phyloP scores from a whole-genome alignment of 768 basidiomycete genomes.

The Xerocomellus intermedius region DNA sequence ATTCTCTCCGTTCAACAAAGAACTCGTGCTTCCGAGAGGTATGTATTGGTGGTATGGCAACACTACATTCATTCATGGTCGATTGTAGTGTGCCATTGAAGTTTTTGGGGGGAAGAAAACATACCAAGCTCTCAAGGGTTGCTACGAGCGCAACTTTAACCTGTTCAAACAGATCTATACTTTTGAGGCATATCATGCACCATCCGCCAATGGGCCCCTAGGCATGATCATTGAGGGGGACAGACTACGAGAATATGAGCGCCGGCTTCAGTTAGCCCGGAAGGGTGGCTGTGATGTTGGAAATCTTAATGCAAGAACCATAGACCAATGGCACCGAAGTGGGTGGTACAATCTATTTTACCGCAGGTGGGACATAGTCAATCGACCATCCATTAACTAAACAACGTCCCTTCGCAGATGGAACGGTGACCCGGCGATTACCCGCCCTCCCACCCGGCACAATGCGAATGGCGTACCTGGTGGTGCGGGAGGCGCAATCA shows the following conservation, averaged over 20 bases:
- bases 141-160: slow-evolving; percentile 83
- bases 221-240: slow-evolving; percentile 54
- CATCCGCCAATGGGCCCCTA: slow-evolving; percentile 38
- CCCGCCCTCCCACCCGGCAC: slow-evolving; percentile 45
- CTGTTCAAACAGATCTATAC: slow-evolving; percentile 80
- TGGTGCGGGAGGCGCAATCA: slow-evolving; percentile 31
- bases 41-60: slow-evolving; percentile 3
- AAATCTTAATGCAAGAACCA: slow-evolving; percentile 67
- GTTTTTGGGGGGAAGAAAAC: slow-evolving; percentile 78
- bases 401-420: slow-evolving; percentile 42
- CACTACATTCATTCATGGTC: not conserved
- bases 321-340: slow-evolving; percentile 76
- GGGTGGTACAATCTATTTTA: slow-evolving; percentile 80
- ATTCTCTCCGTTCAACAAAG: slow-evolving; percentile 72
- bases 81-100: slow-evolving; percentile 59
- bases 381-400: not conserved
- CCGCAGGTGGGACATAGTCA: slow-evolving; percentile 44
- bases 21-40: slow-evolving; percentile 83
- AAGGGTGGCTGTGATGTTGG: slow-evolving; percentile 69
- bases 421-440: slow-evolving; percentile 64
- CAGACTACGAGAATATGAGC: slow-evolving; percentile 68
- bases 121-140: slow-evolving; percentile 81
- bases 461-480: slow-evolving; percentile 28
- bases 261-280: slow-evolving; percentile 63
- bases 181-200: slow-evolving; percentile 52